phyloP scores from a whole-genome alignment of 2,329 filamentous ascomycete species.

The Blastomyces parvus region DNA sequence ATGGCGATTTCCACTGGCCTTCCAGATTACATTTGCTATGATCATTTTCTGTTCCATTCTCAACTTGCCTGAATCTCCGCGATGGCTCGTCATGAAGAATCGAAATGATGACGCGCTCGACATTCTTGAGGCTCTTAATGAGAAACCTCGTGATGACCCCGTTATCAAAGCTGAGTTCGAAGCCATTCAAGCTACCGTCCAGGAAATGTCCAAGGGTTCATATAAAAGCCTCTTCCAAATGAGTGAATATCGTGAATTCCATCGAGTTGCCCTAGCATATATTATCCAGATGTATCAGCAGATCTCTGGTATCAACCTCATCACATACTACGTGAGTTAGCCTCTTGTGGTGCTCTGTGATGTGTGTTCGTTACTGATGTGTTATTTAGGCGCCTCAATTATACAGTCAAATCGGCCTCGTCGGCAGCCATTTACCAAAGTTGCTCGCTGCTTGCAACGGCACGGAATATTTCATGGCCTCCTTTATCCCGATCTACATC shows the following conservation, averaged over 20 bases:
- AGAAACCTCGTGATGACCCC: slow-evolving; percentile 34
- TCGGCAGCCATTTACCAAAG: slow-evolving; percentile 14
- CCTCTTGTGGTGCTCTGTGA: slow-evolving; percentile 31
- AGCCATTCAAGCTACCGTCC: slow-evolving; percentile 33
- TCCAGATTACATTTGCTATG: slow-evolving; percentile 48
- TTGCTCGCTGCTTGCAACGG: slow-evolving; percentile 25
- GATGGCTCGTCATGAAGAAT: slow-evolving; percentile 40
- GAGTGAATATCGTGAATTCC: slow-evolving; percentile 28
- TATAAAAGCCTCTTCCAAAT: slow-evolving; percentile 33
- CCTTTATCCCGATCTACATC: slow-evolving; percentile 38
- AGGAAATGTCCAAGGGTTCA: slow-evolving; percentile 31
- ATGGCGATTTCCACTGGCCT: slow-evolving; percentile 48
- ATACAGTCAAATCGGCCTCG: slow-evolving; percentile 6
- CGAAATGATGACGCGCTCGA: slow-evolving; percentile 27
- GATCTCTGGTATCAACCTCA: slow-evolving; percentile 31
- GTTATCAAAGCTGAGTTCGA: slow-evolving; percentile 31
- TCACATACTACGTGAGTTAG: slow-evolving; percentile 29
- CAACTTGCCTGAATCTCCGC: slow-evolving; percentile 32
- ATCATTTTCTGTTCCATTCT: slow-evolving; percentile 39
- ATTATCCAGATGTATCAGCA: slow-evolving; percentile 30
- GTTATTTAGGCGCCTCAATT: neutral
- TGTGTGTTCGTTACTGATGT: slow-evolving; percentile 13
- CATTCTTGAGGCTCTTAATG: slow-evolving; percentile 33
- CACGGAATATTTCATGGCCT: slow-evolving; percentile 30
- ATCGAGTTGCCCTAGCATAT: slow-evolving; percentile 27